Evolutionary conservation across 352 stramenopile species (phyloP), one percentile per base, ranked within the genome.

Genomic region (Pythium dissimile): DNA sequence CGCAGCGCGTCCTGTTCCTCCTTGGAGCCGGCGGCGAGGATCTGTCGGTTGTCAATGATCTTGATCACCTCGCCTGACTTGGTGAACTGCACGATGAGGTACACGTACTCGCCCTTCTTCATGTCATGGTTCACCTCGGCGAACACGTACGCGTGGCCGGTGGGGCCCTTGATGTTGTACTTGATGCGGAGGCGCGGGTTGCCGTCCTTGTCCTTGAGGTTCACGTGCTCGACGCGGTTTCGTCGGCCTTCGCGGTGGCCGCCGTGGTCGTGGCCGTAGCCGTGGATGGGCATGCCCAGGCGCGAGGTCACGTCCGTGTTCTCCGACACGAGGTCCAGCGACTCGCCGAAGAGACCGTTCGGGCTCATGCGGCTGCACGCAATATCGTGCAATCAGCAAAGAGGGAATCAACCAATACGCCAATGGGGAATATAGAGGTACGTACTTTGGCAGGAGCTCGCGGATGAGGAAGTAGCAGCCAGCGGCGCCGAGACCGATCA

Each of bases 181-280:
- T 96, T 92, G 50, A 98, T 92, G 31, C 73, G 80, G 41, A 89
- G 77, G 69, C 80, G 82, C 49, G 80, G 77, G 51, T 86, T 88
- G 58, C 83, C 92, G 39, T 97, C 88, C 66, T 92, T 87, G 62
- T 86, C 72, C 38, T 81, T 87, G 55, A 98, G 94, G 65, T 97
- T 82, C 18, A 96, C 96, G 72, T 97, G 80, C 66, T 98, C 94
- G 62, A 98, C 96, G 68, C 96, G 96, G 75, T 98, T 98, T 54
- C 92, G 77, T 64, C 94, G 87, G 45, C 94, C 92, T 67, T 98
- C 94, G 30, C 92, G 90, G 73, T 96, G 81, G 6, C 90, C 86
- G 44, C 88, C 88, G 68, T 97, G 86, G 82, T 98, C 94, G 48
- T 93, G 77, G 23, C 94, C 92, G 64, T 98, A 98, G 37, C 86